phyloP scores from a whole-genome alignment of 495 filamentous ascomycete genomes.

The Penicillium atrosanguineum region DNA sequence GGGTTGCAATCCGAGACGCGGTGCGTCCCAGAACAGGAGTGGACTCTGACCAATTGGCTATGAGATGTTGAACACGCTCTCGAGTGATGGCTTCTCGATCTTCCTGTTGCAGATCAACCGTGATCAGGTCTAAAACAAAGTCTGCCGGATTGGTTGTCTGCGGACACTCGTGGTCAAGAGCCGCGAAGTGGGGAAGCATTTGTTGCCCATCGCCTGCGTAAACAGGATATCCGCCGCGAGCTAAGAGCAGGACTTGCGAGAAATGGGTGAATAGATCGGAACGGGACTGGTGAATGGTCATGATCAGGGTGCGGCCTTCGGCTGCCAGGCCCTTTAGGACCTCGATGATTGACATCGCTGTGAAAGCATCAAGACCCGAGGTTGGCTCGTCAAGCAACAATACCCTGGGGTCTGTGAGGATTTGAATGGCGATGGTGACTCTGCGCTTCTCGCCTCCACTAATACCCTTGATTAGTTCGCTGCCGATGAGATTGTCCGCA shows the following conservation, averaged over 20 bases:
- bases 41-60: slow-evolving; percentile 37
- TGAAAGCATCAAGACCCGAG: slow-evolving; percentile 73
- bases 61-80: slow-evolving; percentile 56
- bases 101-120: slow-evolving; percentile 65
- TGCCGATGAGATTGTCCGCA: slow-evolving; percentile 70
- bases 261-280: slow-evolving; percentile 70
- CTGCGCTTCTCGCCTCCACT: slow-evolving; percentile 74
- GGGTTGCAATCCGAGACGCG: slow-evolving; percentile 53
- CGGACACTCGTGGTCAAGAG: slow-evolving; percentile 60
- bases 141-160: slow-evolving; percentile 70
- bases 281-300: slow-evolving; percentile 74
- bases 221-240: slow-evolving; percentile 62
- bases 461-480: slow-evolving; percentile 69
- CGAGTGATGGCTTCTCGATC: slow-evolving; percentile 56
- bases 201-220: slow-evolving; percentile 62
- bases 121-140: slow-evolving; percentile 73
- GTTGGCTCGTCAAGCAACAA: slow-evolving; percentile 74
- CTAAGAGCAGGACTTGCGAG: slow-evolving; percentile 65
- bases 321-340: slow-evolving; percentile 64
- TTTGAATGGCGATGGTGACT: slow-evolving; percentile 72
- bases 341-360: slow-evolving; percentile 70
- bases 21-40: slow-evolving; percentile 21
- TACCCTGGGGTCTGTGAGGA: slow-evolving; percentile 68
- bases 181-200: slow-evolving; percentile 64
- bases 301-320: slow-evolving; percentile 70